A percentile compares a stretch with the other conserved stretches of the same genome.
Evolutionary conservation across 2,329 filamentous ascomycete species (phyloP).

Genomic region (Gaeumannomyces sp.): DNA sequence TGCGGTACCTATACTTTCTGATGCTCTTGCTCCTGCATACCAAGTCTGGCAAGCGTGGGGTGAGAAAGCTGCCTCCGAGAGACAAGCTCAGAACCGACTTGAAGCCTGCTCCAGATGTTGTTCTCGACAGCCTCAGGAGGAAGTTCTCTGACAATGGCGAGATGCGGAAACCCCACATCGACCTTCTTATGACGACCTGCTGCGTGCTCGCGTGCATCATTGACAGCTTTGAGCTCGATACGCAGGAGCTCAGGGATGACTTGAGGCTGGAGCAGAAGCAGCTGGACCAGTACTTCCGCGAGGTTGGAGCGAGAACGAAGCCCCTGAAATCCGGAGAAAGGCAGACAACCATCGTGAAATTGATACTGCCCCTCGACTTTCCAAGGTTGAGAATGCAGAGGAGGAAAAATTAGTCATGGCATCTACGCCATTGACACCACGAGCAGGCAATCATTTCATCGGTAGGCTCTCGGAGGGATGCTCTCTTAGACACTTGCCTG

Average conservation of each 20-base stretch:
- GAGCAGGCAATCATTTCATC: not conserved
- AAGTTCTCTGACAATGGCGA: slow-evolving; percentile 60
- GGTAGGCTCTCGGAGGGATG: not conserved
- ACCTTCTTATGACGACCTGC: slow-evolving; percentile 68
- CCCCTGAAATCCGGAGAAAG: slow-evolving; percentile 53
- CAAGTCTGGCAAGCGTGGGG: slow-evolving; percentile 39
- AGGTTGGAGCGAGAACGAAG: slow-evolving; percentile 67
- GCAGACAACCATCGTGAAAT: slow-evolving; percentile 53
- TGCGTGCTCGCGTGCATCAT: slow-evolving; percentile 65
- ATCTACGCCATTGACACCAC: not conserved
- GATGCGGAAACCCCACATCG: slow-evolving; percentile 65
- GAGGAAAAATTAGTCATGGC: slow-evolving; percentile 2
- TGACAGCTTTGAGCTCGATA: slow-evolving; percentile 68
- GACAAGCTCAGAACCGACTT: slow-evolving; percentile 56
- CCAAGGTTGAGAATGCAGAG: slow-evolving; percentile 48
- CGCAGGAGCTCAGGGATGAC: slow-evolving; percentile 63
- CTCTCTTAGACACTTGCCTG: not conserved
- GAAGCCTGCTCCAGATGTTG: slow-evolving; percentile 50
- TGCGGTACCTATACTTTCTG: slow-evolving; percentile 55
- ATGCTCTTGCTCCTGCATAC: slow-evolving; percentile 45
- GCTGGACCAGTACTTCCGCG: slow-evolving; percentile 65
- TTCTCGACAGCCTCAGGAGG: slow-evolving; percentile 61
- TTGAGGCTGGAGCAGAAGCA: slow-evolving; percentile 64
- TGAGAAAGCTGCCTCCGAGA: slow-evolving; percentile 48
- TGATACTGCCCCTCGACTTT: slow-evolving; percentile 76